Evolutionary conservation across 176 grass and related monocot species (phyloP), one percentile per base, ranked within the genome.

Genomic region (Cocos nucifera): DNA sequence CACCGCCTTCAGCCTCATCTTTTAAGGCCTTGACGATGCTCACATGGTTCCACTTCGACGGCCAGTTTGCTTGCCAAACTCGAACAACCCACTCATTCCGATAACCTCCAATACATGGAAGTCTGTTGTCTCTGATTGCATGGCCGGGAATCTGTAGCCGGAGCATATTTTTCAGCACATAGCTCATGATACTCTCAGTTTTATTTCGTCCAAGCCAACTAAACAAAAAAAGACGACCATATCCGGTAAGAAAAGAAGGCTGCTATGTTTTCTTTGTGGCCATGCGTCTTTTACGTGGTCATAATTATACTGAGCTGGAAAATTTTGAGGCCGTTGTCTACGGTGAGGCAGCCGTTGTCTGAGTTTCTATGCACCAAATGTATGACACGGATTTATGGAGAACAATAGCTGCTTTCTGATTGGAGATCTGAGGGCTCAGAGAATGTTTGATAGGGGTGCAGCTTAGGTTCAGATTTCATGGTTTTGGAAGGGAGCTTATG

Each of bases 1-100:
- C 70, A 63, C 75, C 82, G 19, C 87, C 64, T 28, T 86, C 86
- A 3, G 84, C 78, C 27, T 88, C 87, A 15, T 91, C 92, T 21
- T 78, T 85, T 3, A 88, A 69, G 20, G 92, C 92, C 78, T 76
- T 90, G 32, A 69, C 23, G 39, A 85, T 66, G 51, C 49, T 58
- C 22, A 75, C 15, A 4, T 32, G 57, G 26, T 54, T 79, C 78
- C 20, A 55, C 67, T 21, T 61, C 10, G 55, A 56, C 19, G 58
- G 59, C 23, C 28, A 17, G 30, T 56, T 77, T 49, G 58, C 49
- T 29, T 57, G 29, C 66, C 19, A 57, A 51, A 52, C 49, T 18
- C 28, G 3, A 35, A 57, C 15, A 15, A 23, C 12, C 56, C 17
- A 27, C 59, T 70, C 18, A 3, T 20, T 23, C 19, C 27, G 17